Percentiles rank a stretch among this genome's conserved stretches.
Evolutionary conservation across 495 filamentous ascomycete species (phyloP).

Genomic region (Friedmanniomyces simplex): DNA sequence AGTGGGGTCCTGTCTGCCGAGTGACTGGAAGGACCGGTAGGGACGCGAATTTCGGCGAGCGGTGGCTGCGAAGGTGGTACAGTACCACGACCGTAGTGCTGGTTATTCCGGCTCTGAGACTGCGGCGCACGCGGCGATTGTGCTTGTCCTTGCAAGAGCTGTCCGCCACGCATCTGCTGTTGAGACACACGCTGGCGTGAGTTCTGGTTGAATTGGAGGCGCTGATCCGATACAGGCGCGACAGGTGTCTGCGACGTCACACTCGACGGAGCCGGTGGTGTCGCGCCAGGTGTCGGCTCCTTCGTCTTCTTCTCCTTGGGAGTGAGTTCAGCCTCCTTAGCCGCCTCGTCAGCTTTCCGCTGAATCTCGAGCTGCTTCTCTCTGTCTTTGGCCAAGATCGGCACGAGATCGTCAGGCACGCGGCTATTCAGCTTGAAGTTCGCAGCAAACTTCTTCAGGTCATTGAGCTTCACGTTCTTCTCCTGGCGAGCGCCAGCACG

Average conservation of each 20-base stretch:
- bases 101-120: not conserved
- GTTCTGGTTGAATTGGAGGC: not conserved
- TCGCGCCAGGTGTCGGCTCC: constrained; percentile 39
- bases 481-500: constrained; percentile 57
- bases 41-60: constrained; percentile 7
- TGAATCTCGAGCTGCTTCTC: constrained; percentile 86
- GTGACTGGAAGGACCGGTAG: constrained; percentile 24
- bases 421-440: constrained; percentile 89
- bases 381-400: constrained; percentile 92
- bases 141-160: not conserved
- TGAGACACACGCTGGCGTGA: not conserved
- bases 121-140: constrained; percentile 7
- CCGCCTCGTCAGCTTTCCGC: constrained; percentile 51
- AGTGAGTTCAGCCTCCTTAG: constrained; percentile 26
- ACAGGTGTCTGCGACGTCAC: not conserved
- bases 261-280: constrained; percentile 21
- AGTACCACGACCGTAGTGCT: not conserved
- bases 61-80: not conserved
- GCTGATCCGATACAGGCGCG: constrained; percentile 23
- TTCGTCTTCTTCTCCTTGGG: constrained; percentile 42
- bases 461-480: constrained; percentile 81
- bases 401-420: constrained; percentile 82
- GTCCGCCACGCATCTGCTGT: constrained; percentile 2
- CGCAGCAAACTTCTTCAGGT: constrained; percentile 87
- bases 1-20: constrained; percentile 22